Evolutionary conservation across 176 grass and related monocot species (phyloP), one percentile per base, ranked within the genome.

Genomic region (Zea mays): DNA sequence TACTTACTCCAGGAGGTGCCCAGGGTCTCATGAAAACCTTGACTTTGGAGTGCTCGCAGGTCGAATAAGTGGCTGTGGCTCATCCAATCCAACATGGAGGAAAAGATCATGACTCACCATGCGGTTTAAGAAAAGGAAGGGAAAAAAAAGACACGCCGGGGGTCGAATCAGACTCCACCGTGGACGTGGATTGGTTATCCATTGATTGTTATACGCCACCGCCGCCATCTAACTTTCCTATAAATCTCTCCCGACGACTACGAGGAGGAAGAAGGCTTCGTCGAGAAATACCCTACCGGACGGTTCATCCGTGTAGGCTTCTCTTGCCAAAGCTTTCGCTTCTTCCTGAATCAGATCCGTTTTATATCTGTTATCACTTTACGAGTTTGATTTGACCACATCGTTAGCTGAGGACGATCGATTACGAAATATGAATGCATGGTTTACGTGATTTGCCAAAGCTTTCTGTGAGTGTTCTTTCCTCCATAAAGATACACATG

Each of bases 271-370:
- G 76, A 90, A 52, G 76, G 67, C 0, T 86, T 47, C 46, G 81
- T 64, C 66, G 88, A 90, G 71, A 40, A 75, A n/a, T 81, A 87
- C 21, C 85, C 89, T 73, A 77, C 77, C 20, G 72, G 89, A 2
- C 85, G 85, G 41, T 91, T 87, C 50, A 49, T 87, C 74, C 76
- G 85, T n/a, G 85, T n/a, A 54, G 51, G 51, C 6, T 54, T 54
- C 16, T 3, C 73, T 44, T 34, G 1, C 42, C 50, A 16, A 17
- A 52, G 13, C 50, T 42, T 6, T 71, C 21, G 0, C 1, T 42
- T 59, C 8, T 59, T 59, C 3, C 8, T 16, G 7, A 12, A 37
- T 38, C 5, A 27, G 66, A 74, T 74, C 19, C 56, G 56, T 59
- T 59, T 10, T 10, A 10, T 59, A 0, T 59, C 17, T 54, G 7